Percentiles rank a stretch among this genome's conserved stretches.
Conservation (phyloP, 2,329 filamentous ascomycete genomes). For the Colletotrichum australisinense region DNA sequence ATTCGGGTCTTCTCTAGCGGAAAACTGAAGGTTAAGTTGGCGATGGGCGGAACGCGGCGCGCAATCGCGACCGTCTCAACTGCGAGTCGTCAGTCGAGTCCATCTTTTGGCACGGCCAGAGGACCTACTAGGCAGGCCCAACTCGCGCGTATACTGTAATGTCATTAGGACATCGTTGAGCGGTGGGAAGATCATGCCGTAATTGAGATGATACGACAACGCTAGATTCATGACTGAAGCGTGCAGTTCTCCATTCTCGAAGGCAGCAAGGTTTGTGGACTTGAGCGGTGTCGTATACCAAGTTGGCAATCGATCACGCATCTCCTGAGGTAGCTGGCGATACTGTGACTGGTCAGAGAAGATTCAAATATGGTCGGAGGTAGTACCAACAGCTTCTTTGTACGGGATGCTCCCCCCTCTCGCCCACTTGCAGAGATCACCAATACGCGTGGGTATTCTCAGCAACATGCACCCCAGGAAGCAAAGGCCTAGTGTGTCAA, state of each 20-base stretch:
- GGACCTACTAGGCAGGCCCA: conserved; percentile 78
- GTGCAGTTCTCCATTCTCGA: conserved; percentile 72
- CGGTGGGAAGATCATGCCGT: conserved; percentile 77
- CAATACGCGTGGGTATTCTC: conserved; percentile 79
- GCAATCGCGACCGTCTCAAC: conserved; percentile 55
- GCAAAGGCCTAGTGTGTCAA: conserved; percentile 82
- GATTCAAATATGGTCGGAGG: neutral
- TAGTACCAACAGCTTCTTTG: conserved; percentile 69
- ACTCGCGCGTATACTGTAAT: conserved; percentile 75
- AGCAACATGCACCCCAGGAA: conserved; percentile 84
- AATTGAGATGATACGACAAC: conserved; percentile 73
- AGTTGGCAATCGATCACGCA: conserved; percentile 73
- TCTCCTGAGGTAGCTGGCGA: conserved; percentile 69
- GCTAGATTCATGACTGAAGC: conserved; percentile 70
- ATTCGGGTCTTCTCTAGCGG: conserved; percentile 57
- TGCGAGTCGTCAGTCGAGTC: conserved; percentile 13
- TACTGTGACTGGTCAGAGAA: conserved; percentile 51
- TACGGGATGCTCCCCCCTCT: conserved; percentile 77
- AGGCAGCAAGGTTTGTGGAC: conserved; percentile 51
- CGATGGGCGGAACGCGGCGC: conserved; percentile 63
- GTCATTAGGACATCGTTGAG: conserved; percentile 78
- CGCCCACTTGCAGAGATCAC: conserved; percentile 78
- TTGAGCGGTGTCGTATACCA: conserved; percentile 71
- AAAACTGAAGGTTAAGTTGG: conserved; percentile 69
- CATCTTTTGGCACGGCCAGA: neutral